These are phyloP conservation scores for Plasmodium ovale DNA, from an alignment of 169 alveolate species.

Conservation along the genomic window DNA sequence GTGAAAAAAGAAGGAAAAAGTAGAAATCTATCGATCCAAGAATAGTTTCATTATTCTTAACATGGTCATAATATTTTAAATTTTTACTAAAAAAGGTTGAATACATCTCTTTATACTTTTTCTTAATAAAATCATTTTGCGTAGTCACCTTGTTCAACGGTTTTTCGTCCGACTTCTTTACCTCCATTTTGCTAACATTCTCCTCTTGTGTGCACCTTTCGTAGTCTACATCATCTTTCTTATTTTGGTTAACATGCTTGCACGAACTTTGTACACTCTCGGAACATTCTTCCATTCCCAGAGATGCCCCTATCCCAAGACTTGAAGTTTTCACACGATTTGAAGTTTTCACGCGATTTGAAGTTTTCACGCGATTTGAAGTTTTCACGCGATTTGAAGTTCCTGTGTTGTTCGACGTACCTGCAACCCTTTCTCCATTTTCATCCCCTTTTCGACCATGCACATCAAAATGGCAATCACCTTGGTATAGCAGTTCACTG, in stretches of 20 bases:
- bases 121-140: constrained; percentile 4
- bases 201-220: neutral
- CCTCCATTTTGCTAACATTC: neutral
- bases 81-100: constrained; percentile 3
- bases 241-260: neutral
- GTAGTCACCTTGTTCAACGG: neutral
- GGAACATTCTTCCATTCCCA: too few relatives aligned
- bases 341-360: too few relatives aligned
- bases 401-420: neutral
- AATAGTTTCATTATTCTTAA: constrained; percentile 34
- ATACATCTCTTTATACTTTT: constrained; percentile 17
- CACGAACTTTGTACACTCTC: neutral
- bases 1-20: constrained; percentile 54
- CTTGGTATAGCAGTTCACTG: neutral
- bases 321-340: too few relatives aligned
- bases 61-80: constrained; percentile 44
- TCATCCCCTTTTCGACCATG: neutral
- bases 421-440: neutral
- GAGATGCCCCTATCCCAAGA: too few relatives aligned
- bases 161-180: neutral
- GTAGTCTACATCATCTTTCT: neutral
- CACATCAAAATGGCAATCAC: neutral
- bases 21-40: constrained; percentile 43
- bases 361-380: too few relatives aligned
- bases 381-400: too few relatives aligned